A percentile compares a stretch with the other conserved stretches of the same genome.
phyloP scores from a whole-genome alignment of 352 stramenopile genomes.

The Pythium aristosporum region DNA sequence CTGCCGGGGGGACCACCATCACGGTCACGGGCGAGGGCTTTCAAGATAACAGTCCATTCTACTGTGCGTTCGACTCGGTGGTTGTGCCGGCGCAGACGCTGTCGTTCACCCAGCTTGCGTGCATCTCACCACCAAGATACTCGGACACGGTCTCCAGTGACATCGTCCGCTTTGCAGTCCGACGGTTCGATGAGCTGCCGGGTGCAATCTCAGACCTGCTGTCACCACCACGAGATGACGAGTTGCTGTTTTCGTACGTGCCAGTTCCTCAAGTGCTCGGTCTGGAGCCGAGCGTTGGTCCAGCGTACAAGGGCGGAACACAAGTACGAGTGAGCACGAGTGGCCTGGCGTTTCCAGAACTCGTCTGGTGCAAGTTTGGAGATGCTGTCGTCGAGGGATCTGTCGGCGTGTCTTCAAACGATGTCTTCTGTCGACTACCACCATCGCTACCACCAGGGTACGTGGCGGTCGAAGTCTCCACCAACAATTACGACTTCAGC shows the following conservation, averaged over 20 bases:
- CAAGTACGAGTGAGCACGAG: constrained; percentile 1
- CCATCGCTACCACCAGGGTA: constrained; percentile 25
- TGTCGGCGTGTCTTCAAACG: background rate
- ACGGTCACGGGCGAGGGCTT: constrained; percentile 32
- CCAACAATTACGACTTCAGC: constrained; percentile 93
- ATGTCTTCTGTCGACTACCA: constrained; percentile 1
- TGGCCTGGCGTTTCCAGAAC: background rate
- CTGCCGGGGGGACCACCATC: constrained; percentile 20
- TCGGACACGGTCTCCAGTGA: background rate
- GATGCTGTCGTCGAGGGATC: constrained; percentile 7
- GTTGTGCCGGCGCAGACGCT: constrained; percentile 12
- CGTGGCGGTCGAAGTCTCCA: constrained; percentile 80
- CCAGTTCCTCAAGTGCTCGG: constrained; percentile 5
- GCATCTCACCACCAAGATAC: constrained; percentile 17
- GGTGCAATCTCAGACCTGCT: background rate
- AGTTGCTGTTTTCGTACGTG: constrained; percentile 17
- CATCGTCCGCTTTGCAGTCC: constrained; percentile 5
- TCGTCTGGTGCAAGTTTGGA: constrained; percentile 26
- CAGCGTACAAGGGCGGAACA: constrained; percentile 11
- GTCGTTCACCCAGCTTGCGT: constrained; percentile 18
- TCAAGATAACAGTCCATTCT: constrained; percentile 3
- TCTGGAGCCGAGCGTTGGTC: constrained; percentile 9
- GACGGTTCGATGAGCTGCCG: constrained; percentile 5
- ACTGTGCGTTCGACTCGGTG: constrained; percentile 25
- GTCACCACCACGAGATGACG: background rate